Evolutionary conservation across 1,139 yeast species (phyloP).

Genomic region (Schizosaccharomyces versatilis): DNA sequence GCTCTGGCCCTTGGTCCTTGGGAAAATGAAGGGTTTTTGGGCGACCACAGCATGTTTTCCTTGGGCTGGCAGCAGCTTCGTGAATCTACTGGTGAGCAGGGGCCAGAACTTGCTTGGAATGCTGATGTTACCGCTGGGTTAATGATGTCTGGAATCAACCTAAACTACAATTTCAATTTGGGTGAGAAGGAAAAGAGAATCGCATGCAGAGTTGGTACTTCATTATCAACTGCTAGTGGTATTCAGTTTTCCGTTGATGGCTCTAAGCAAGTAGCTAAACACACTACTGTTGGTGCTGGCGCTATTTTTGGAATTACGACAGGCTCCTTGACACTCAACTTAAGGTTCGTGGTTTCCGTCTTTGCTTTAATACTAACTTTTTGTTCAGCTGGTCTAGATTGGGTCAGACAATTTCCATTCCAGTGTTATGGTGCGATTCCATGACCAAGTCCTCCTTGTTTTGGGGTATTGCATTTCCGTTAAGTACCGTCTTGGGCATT

Average conservation of each 20-base stretch:
- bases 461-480: not conserved
- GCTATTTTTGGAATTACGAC: not conserved
- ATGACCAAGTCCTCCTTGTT: not conserved
- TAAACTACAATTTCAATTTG: not conserved
- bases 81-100: not conserved
- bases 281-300: not conserved
- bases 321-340: not conserved
- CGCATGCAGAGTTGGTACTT: not conserved
- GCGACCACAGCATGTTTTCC: not conserved
- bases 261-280: not conserved
- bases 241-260: not conserved
- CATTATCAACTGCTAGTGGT: not conserved
- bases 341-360: not conserved
- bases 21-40: not conserved
- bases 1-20: conserved; percentile 1
- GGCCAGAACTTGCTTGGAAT: not conserved
- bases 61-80: not conserved
- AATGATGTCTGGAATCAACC: not conserved
- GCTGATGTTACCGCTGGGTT: not conserved
- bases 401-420: not conserved
- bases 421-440: not conserved
- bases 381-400: not conserved
- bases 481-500: not conserved
- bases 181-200: not conserved
- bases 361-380: not conserved